Evolutionary conservation across 176 grass and related monocot species (phyloP).

Genomic region (Oryza rufipogon): DNA sequence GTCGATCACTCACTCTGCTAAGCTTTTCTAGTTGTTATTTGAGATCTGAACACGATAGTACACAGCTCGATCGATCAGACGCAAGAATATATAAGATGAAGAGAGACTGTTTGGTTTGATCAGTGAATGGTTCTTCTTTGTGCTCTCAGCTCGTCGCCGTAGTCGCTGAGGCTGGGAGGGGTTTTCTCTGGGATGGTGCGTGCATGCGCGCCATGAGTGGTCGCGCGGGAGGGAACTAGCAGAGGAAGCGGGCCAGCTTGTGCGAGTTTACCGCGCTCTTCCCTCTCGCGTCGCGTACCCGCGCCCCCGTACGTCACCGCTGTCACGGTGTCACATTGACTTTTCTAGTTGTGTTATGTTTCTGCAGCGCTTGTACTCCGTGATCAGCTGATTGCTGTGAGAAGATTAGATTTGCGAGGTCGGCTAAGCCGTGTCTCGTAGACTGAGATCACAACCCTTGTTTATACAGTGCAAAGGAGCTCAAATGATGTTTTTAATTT

Average conservation of each 20-base stretch:
- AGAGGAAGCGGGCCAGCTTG: background rate
- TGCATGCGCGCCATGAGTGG: background rate
- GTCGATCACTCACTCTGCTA: background rate
- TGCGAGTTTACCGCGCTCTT: background rate
- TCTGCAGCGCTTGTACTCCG: no score
- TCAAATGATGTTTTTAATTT: no score
- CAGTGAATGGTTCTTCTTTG: constrained; percentile 38
- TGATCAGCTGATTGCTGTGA: no score
- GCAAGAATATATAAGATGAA: constrained; percentile 4
- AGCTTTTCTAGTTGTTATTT: background rate
- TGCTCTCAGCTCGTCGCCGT: constrained; percentile 6
- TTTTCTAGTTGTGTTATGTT: no score
- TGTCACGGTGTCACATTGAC: no score
- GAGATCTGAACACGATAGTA: background rate
- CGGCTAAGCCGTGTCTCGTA: no score
- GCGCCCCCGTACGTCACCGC: no score
- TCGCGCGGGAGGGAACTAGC: background rate
- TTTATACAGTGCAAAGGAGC: no score
- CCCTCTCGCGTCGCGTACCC: no score
- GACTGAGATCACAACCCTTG: no score
- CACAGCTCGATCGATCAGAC: background rate
- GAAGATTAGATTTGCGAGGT: no score
- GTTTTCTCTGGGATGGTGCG: constrained; percentile 5
- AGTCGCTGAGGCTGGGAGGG: constrained; percentile 32
- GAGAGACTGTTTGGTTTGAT: background rate